Evolutionary conservation across 345 rosid genomes (phyloP).

Genomic region (Diplotaxis tenuifolia): DNA sequence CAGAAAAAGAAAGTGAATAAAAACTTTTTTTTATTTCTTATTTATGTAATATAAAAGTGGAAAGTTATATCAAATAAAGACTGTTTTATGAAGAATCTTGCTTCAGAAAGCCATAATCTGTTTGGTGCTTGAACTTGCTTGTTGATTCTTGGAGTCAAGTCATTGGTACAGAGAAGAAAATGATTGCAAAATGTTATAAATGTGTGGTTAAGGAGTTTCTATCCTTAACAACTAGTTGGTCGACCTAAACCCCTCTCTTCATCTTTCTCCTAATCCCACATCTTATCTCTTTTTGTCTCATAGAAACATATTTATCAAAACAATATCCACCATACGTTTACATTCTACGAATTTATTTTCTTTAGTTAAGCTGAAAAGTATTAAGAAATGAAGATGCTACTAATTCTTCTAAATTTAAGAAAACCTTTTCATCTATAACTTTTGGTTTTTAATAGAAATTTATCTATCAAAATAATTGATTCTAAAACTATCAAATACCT

Average conservation of each 20-base stretch:
- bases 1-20: constrained; percentile 21
- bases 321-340: background rate
- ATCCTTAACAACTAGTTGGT: constrained; percentile 78
- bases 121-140: constrained; percentile 49
- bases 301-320: background rate
- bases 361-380: background rate
- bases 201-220: constrained; percentile 46
- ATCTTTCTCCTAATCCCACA: constrained; percentile 39
- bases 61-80: background rate
- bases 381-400: background rate
- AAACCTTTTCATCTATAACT: background rate
- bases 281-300: constrained; percentile 2
- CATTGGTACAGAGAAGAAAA: constrained; percentile 16
- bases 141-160: constrained; percentile 26
- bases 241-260: constrained; percentile 79
- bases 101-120: constrained; percentile 48
- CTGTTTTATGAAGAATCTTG: constrained; percentile 9
- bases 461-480: too few relatives aligned
- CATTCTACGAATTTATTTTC: background rate
- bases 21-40: background rate
- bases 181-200: constrained; percentile 47
- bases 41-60: background rate
- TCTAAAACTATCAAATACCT: background rate
- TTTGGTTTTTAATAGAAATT: background rate
- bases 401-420: background rate